Percentiles rank a stretch among this genome's conserved stretches.
phyloP scores from a whole-genome alignment of 352 stramenopile species.

The Thraustotheca clavata region DNA sequence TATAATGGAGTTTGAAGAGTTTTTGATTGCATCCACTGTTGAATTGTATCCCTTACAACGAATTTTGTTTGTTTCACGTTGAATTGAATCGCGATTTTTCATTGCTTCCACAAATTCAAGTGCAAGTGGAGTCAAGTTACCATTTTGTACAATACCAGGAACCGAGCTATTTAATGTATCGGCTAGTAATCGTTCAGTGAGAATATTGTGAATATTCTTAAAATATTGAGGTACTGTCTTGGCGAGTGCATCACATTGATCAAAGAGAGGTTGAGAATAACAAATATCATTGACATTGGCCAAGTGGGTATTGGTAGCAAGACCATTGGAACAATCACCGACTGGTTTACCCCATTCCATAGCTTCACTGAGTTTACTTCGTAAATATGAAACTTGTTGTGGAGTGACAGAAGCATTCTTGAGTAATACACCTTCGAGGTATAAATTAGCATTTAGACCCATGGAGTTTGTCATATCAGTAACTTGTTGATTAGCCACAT shows the following conservation, averaged over 20 bases:
- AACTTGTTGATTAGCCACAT: neutral
- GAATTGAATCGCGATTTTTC: neutral
- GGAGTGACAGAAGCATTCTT: neutral
- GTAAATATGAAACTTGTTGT: neutral
- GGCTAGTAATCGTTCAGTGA: neutral
- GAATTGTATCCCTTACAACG: conserved; percentile 7
- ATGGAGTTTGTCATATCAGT: neutral
- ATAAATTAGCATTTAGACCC: neutral
- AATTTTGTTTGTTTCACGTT: conserved; percentile 8
- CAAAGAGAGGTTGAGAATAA: neutral
- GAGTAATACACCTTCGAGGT: neutral
- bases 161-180: neutral
- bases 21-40: neutral
- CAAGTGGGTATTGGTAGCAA: neutral
- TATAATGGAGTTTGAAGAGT: too few species aligned
- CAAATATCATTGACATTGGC: neutral
- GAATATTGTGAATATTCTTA: neutral
- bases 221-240: neutral
- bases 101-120: neutral
- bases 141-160: neutral
- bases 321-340: neutral
- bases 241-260: neutral
- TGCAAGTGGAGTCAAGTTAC: neutral
- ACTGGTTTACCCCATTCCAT: neutral
- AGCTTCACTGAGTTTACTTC: neutral